These are phyloP conservation scores for Plasmodium falciparum DNA, from an alignment of 169 alveolate genomes.

Conservation along the genomic window DNA sequence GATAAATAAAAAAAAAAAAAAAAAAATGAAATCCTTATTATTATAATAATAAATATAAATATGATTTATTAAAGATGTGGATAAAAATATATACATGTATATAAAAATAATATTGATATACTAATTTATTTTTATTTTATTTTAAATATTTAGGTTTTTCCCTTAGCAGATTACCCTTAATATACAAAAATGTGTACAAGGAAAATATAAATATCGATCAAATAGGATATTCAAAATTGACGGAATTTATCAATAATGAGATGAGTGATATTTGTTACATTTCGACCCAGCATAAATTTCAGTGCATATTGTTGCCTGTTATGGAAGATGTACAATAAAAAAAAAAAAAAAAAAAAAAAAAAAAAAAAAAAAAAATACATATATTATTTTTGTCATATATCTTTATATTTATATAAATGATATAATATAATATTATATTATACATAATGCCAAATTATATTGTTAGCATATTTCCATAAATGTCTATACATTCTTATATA, in stretches of 20 bases:
- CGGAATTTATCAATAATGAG: constrained; percentile 80
- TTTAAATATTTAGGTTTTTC: constrained; percentile 48
- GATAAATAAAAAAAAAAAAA: neutral
- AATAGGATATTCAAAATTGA: constrained; percentile 80
- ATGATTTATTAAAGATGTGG: neutral
- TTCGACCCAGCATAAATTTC: constrained; percentile 59
- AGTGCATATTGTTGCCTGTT: constrained; percentile 54
- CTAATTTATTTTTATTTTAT: neutral
- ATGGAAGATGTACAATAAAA: constrained; percentile 41
- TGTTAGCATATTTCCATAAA: neutral
- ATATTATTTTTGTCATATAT: neutral
- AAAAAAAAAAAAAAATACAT: constrained; percentile 11
- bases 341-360: constrained; percentile 12
- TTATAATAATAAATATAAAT: neutral
- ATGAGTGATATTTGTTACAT: constrained; percentile 76
- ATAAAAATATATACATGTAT: neutral
- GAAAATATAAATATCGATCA: constrained; percentile 78
- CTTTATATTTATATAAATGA: neutral
- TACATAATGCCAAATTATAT: too few species aligned
- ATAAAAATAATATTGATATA: neutral
- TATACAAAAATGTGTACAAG: constrained; percentile 76
- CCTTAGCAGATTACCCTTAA: constrained; percentile 75
- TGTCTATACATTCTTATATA: neutral
- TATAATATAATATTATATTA: neutral
- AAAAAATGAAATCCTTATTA: neutral